phyloP scores from a whole-genome alignment of 495 filamentous ascomycete genomes.

The Trichoderma reesei region DNA sequence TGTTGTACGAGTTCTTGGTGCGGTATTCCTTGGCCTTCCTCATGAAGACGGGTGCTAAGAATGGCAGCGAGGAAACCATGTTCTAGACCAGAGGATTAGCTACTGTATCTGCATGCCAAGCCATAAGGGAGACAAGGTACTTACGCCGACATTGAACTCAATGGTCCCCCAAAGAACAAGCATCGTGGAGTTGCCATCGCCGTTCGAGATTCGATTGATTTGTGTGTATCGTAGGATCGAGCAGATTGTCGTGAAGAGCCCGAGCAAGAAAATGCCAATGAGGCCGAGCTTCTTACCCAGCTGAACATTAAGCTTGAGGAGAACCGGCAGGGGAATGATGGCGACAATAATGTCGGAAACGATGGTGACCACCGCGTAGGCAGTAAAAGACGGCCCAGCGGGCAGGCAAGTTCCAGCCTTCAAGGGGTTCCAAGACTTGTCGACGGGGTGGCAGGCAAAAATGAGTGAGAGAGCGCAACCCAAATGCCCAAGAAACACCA shows the following conservation, averaged over 20 bases:
- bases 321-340: conserved; percentile 44
- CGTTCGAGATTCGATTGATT: conserved; percentile 40
- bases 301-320: conserved; percentile 42
- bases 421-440: conserved; percentile 37
- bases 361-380: conserved; percentile 43
- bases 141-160: conserved; percentile 46
- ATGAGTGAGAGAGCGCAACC: conserved; percentile 41
- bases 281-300: conserved; percentile 42
- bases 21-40: conserved; percentile 26
- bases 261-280: conserved; percentile 45
- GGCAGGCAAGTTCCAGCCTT: conserved; percentile 38
- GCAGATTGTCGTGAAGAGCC: conserved; percentile 49
- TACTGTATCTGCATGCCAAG: background rate
- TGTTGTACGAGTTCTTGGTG: conserved; percentile 17
- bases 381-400: conserved; percentile 42
- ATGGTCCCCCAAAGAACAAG: conserved; percentile 49
- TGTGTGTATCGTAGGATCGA: conserved; percentile 46
- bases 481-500: conserved; percentile 38
- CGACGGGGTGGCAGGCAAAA: conserved; percentile 43
- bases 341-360: conserved; percentile 44
- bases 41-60: conserved; percentile 35
- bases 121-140: conserved; percentile 12
- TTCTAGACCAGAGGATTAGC: conserved; percentile 26
- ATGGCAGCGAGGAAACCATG: conserved; percentile 38
- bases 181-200: conserved; percentile 48